Base-by-base conservation (phyloP, 2,329 filamentous ascomycete species). In the Fusarium sp. region DNA sequence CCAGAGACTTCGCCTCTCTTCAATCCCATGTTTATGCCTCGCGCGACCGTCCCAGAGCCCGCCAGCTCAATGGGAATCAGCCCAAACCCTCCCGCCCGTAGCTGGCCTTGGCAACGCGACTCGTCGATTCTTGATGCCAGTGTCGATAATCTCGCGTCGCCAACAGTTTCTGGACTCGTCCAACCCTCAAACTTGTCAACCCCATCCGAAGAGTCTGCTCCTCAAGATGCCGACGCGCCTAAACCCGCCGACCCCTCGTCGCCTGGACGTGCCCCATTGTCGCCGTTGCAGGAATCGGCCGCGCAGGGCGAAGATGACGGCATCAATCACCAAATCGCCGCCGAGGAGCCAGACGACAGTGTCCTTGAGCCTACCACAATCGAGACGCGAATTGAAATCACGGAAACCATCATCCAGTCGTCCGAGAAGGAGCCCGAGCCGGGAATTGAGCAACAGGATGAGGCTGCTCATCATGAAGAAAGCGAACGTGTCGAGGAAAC, bases 1-100 rank as follows among this genome's bases (percentile, higher is more conserved):
- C 76, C 73, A 29, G 77, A 78, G 39, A 56, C 67, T 1, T 78
- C 77, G 3, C 77, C 77, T 22, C 43, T 78, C 7, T 78, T 78
- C 59, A 78, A 78, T 18, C 71, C 76, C 2, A 29, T 69, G 11
- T 70, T 69, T 27, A 24, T 67, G 11, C 33, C 73, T 29, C 71
- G 57, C 20, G 31, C 65, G 9, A 54, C 35, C 41, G 54, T 66
- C 14, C 31, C 64, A 37, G 76, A 74, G 41, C 67, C 64, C 29
- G 27, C 68, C 2, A 27, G 57, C 11, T 54, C 69, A 2, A 18
- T 59, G 2, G 57, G 33, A 9, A 58, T 65, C 50, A 78, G 69
- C 54, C 68, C 69, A 3, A 65, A 50, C 45, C 45, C 45, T 50
- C 10, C 60, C 18, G 63, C 62, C 4, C 66, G 65, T 14, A 59